These are phyloP conservation scores for Tolypocladium guangdongense DNA, from an alignment of 2,329 filamentous ascomycete species.

Conservation along the genomic window DNA sequence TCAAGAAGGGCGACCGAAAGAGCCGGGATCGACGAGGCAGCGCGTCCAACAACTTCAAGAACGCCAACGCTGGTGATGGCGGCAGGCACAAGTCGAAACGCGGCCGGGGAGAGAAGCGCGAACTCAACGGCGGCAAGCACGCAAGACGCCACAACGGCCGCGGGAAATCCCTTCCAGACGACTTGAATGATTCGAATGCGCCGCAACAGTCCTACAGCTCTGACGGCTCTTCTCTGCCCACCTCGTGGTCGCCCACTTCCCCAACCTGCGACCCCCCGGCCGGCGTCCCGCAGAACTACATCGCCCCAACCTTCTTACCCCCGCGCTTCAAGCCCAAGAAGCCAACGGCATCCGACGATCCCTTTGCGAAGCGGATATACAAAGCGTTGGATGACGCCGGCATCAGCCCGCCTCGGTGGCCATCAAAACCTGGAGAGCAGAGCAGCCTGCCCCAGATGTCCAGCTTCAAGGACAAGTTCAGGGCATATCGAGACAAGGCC, in stretches of 20 bases:
- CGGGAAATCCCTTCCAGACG: slow-evolving; percentile 1
- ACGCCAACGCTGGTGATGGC: slow-evolving; percentile 14
- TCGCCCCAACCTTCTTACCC: slow-evolving; percentile 14
- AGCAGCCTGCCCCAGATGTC: slow-evolving; percentile 40
- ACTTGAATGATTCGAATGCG: slow-evolving; percentile 2
- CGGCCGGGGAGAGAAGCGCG: slow-evolving; percentile 13
- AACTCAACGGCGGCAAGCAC: slow-evolving; percentile 1
- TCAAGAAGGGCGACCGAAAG: slow-evolving; percentile 15
- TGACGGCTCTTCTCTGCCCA: slow-evolving; percentile 4
- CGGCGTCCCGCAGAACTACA: neutral
- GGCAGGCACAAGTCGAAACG: slow-evolving; percentile 9
- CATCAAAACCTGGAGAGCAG: slow-evolving; percentile 41
- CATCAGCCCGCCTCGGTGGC: slow-evolving; percentile 44
- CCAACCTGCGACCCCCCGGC: neutral
- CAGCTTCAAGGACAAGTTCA: slow-evolving; percentile 43
- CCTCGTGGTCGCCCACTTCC: neutral
- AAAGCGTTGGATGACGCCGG: slow-evolving; percentile 42
- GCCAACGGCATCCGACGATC: slow-evolving; percentile 18
- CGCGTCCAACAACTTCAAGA: slow-evolving; percentile 14
- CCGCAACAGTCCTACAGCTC: slow-evolving; percentile 2
- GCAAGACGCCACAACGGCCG: slow-evolving; percentile 3
- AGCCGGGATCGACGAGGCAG: slow-evolving; percentile 5
- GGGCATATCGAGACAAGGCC: slow-evolving; percentile 44
- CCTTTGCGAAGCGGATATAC: slow-evolving; percentile 39
- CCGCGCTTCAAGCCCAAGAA: slow-evolving; percentile 4